Conservation (phyloP, 352 stramenopile species). For the Thalassiosira hispida region DNA sequence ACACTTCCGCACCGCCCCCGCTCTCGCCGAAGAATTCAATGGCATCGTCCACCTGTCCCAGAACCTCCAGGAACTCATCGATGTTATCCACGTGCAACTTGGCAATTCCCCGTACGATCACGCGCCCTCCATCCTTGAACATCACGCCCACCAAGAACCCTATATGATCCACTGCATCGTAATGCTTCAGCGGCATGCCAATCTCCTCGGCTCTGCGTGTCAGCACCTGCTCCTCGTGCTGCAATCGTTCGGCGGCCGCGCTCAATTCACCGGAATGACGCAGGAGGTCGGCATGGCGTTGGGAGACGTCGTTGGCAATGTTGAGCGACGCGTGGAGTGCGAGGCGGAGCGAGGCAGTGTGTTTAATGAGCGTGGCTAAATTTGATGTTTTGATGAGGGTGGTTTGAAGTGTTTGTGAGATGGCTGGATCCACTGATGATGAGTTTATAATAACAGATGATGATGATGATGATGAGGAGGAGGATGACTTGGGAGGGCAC, state of each 20-base stretch:
- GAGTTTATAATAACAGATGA: background rate
- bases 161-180: slow-evolving; percentile 81
- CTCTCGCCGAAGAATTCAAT: slow-evolving; percentile 76
- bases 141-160: slow-evolving; percentile 72
- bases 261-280: slow-evolving; percentile 78
- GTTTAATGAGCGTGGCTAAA: slow-evolving; percentile 61
- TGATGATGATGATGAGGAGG: no score
- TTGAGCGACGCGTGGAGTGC: slow-evolving; percentile 70
- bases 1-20: slow-evolving; percentile 45
- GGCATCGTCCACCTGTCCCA: slow-evolving; percentile 76
- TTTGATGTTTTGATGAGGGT: slow-evolving; percentile 49
- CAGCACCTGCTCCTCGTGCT: slow-evolving; percentile 75
- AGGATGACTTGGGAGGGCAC: slow-evolving; percentile 46
- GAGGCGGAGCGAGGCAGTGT: slow-evolving; percentile 65
- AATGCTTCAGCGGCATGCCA: slow-evolving; percentile 78
- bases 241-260: slow-evolving; percentile 75
- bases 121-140: slow-evolving; percentile 66
- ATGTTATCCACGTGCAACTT: slow-evolving; percentile 78
- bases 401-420: slow-evolving; percentile 33
- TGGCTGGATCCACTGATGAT: background rate
- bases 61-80: slow-evolving; percentile 12
- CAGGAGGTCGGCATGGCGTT: slow-evolving; percentile 75
- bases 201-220: slow-evolving; percentile 75
- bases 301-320: slow-evolving; percentile 75
- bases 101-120: slow-evolving; percentile 61